Base-by-base conservation (phyloP, 345 rosid genomes). In the Syzygium aqueum region DNA sequence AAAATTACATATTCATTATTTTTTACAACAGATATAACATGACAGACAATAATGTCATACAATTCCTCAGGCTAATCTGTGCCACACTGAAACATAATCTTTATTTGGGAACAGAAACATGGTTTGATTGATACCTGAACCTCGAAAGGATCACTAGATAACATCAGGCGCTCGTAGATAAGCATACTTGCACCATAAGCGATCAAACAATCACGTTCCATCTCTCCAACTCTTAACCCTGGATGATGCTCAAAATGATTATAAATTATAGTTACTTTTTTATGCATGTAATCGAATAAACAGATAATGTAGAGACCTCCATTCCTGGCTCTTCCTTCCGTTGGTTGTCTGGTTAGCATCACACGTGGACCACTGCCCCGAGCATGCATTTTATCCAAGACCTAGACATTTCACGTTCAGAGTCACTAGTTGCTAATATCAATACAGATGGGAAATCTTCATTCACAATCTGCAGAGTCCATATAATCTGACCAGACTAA, bases 181-280 rank as follows among this genome's bases (percentile, higher is more conserved):
- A 97, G 91, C 96, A 93, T 96, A 93, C 98, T 97, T 86, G 99
- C 97, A 43, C 99, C 99, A 89, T 97, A 97, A 85, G 98, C 99
- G 87, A 97, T 95, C 87, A 97, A 94, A 90, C 98, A 97, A 90
- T 97, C 99, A 51, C 99, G 94, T 84, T 96, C 99, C 98, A 95
- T 97, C 91, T 97, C 99, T 90, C 99, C 99, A 37, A 97, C 99
- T 90, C 99, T 87, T 85, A 97, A 91, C 82, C 99, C 98, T 97
- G 90, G n/a, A 87, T n/a, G 78, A 77, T 21, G 28, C 33, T 73
- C 82, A 73, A 33, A 40, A 73, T 37, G 21, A 73, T 19, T 73
- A 63, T 23, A 51, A 52, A 21, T 13, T 51, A 57, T 53, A 16
- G 30, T 23, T 17, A 53, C 15, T 51, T 51, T 19, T 52, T 51